Evolutionary conservation across 805 yeast species (phyloP), one percentile per base, ranked within the genome.

Genomic region (Hanseniaspora opuntiae): DNA sequence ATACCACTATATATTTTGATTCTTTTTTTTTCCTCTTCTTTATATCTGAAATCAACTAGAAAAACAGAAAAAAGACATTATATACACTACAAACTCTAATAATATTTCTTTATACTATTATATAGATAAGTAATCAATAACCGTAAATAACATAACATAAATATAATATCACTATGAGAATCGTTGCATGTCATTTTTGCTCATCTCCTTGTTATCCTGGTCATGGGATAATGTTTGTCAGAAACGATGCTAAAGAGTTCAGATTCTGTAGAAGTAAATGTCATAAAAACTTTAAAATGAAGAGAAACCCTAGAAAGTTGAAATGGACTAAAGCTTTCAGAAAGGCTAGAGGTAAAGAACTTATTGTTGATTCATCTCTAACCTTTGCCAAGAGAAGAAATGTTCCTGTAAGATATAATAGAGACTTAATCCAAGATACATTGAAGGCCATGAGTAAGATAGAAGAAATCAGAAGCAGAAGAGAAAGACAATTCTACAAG

Each of bases 301-400:
- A 96, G 76, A 83, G 98, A 71, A 93, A 93, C 74, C 98, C 98
- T 62, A 83, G 98, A 74, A 93, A 93, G 71, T 81, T 89, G 71
- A 85, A 79, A 72, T 93, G 98, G 98, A 93, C 98, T 54, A 93
- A 93, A 70, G 97, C 98, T 1, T 93, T 93, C 78, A 81, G 98
- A 73, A 93, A 93, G 70, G 95, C 97, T 57, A 97, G 97, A 45
- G 98, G 98, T 64, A 93, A 93, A 70, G 98, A 93, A 68, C 78
- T 93, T 75, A 96, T 95, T 24, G 97, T 93, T 55, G 98, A 93
- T 65, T 84, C 96, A 5, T 89, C 98, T 4, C 77, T 93, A 64
- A 86, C 97, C 0, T 93, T 93, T 70, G 95, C 96, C 56, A 89
- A 94, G 60, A 86, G 97, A 74, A 86, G 98, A 76, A 89, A 93